Base-by-base conservation (phyloP, 2,329 filamentous ascomycete species). In the Cyphellophora attinorum region DNA sequence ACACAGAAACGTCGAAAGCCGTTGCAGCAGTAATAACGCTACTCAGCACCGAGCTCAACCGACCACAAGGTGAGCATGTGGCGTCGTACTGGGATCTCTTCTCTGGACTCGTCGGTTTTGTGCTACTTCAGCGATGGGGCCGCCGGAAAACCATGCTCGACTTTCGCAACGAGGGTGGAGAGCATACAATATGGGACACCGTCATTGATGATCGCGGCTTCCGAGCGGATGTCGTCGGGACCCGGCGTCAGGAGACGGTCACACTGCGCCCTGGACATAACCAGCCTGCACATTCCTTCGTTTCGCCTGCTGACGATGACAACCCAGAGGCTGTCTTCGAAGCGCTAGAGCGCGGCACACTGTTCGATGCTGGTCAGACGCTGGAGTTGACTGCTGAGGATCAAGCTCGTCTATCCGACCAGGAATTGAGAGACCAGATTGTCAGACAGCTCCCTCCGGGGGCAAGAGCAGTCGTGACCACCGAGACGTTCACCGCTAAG, bases 221-320 rank as follows among this genome's bases (percentile, higher is more conserved):
- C 29, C 55, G 62, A 37, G 63, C 63, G 17, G 63, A 66, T 42
- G 63, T 67, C 30, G 54, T 67, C 12, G 60, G 58, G n/a, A 60
- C 58, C 5, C 39, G 43, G 29, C 37, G 41, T 28, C 39, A 46
- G 34, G 23, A 56, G 55, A 37, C 53, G 53, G 31, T 51, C 57
- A 27, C 52, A 52, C 28, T 56, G 53, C 33, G 31, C 5, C 41
- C 46, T 15, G 35, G 41, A 28, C 60, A 58, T 29, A 65, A 73
- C 31, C 73, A 62, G 21, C 51, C 67, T 59, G 42, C 70, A 70
- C 43, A 77, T 73, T 67, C 66, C 6, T 65, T 65, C 33, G 46
- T 62, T 31, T 54, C 56, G 29, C 54, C 60, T 5, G 53, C 54
- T 4, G 51, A 44, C 3, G 16, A 31, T 3, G 37, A 50, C 10